Conservation (phyloP, 768 basidiomycete species). For the Coprinellus micaceus region DNA sequence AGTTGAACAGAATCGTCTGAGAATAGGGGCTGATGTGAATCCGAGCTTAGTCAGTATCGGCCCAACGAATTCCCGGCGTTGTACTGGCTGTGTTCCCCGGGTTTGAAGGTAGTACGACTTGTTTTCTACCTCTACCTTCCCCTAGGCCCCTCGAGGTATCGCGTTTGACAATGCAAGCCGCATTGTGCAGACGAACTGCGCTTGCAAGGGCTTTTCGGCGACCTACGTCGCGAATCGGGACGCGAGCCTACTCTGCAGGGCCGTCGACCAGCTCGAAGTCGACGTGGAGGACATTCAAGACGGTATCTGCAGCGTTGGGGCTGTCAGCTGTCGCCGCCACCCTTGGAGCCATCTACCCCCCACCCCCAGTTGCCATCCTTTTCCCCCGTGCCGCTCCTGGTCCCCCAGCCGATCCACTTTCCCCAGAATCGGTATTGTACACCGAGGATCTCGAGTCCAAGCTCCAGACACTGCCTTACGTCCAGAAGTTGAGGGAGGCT, state of each 20-base stretch:
- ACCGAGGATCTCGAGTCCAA: conserved; percentile 59
- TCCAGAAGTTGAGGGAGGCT: conserved; percentile 45
- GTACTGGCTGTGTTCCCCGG: no score
- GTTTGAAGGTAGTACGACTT: no score
- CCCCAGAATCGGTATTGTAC: conserved; percentile 55
- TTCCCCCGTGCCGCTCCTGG: conserved; percentile 77
- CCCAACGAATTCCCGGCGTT: no score
- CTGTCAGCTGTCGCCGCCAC: conserved; percentile 40
- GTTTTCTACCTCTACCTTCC: no score
- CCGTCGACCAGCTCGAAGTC: conserved; percentile 2
- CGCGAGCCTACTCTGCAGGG: conserved; percentile 15
- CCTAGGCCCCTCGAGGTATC: no score
- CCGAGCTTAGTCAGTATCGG: no score
- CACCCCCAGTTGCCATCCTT: conserved; percentile 58
- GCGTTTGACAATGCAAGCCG: not conserved
- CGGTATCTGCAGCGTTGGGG: conserved; percentile 27
- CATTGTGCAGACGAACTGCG: not conserved
- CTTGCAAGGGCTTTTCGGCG: not conserved
- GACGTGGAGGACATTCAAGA: conserved; percentile 22
- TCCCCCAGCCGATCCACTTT: conserved; percentile 51
- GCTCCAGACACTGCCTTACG: conserved; percentile 62
- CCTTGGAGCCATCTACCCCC: conserved; percentile 72
- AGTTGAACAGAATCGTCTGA: no score
- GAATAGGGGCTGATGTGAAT: no score
- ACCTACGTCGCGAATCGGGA: not conserved